These are phyloP conservation scores for Paradendryphiella salina DNA, from an alignment of 2,329 filamentous ascomycete species.

Conservation along the genomic window DNA sequence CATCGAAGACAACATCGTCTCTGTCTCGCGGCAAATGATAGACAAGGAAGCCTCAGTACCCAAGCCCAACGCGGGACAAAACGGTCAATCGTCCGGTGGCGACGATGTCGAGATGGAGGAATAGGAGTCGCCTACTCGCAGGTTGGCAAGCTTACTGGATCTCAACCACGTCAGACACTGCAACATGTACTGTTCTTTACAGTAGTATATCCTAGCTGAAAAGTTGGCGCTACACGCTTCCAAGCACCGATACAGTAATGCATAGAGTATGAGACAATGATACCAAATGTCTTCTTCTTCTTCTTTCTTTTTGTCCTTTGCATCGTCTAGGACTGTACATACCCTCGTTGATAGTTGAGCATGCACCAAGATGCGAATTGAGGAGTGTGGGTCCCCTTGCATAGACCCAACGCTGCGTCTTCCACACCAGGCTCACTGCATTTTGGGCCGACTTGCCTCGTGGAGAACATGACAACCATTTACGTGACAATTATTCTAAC, in stretches of 20 bases:
- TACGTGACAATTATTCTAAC: too few relatives aligned
- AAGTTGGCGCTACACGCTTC: background rate
- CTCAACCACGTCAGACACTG: background rate
- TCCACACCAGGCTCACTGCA: too few relatives aligned
- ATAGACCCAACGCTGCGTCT: too few relatives aligned
- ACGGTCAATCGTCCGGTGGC: slow-evolving; percentile 31
- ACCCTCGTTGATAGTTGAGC: too few relatives aligned
- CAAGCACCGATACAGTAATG: slow-evolving; percentile 15
- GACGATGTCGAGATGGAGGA: slow-evolving; percentile 37
- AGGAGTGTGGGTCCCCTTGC: too few relatives aligned
- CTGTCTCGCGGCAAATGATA: slow-evolving; percentile 98
- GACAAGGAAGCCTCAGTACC: slow-evolving; percentile 97
- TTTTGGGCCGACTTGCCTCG: too few relatives aligned
- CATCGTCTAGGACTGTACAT: background rate
- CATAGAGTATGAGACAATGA: slow-evolving; percentile 21
- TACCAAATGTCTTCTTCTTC: background rate
- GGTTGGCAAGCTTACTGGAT: background rate
- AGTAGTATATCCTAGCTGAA: background rate
- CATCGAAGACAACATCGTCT: slow-evolving; percentile 99
- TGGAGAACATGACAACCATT: too few relatives aligned
- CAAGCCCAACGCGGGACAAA: slow-evolving; percentile 45
- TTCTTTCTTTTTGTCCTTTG: background rate
- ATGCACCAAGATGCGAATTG: too few relatives aligned
- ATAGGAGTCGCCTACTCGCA: background rate
- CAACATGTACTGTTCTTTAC: background rate